Percentiles rank a stretch among this genome's conserved stretches.
Evolutionary conservation across 306 rosid species (phyloP).

Genomic region (Rosa persica): DNA sequence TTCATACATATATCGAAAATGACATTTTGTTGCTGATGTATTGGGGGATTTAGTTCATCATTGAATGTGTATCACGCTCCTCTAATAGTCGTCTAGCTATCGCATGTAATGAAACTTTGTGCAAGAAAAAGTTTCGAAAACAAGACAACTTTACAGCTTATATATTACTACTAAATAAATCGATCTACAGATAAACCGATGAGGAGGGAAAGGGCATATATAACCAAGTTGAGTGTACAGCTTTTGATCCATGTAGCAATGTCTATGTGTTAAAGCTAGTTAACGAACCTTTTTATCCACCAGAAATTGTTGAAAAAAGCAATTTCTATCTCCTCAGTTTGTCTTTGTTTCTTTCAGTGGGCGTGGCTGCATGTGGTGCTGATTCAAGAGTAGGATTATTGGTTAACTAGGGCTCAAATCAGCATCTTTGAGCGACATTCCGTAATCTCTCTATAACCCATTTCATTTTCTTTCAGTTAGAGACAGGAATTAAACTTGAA

Average conservation of each 20-base stretch:
- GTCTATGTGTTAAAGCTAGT: constrained; percentile 15
- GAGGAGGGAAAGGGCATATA: neutral
- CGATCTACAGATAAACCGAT: neutral
- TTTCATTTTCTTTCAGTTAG: neutral
- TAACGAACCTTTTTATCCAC: constrained; percentile 7
- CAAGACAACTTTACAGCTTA: neutral
- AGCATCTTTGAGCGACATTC: neutral
- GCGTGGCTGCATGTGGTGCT: neutral
- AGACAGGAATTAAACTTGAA: too few species aligned
- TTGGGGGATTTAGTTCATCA: neutral
- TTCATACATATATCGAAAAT: neutral
- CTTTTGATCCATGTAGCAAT: constrained; percentile 1
- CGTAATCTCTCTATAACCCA: neutral
- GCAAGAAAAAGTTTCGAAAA: neutral
- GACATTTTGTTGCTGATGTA: neutral
- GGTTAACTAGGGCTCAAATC: neutral
- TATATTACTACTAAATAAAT: neutral
- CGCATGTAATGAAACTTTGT: neutral
- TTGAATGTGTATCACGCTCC: neutral
- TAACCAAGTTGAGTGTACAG: neutral
- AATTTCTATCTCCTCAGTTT: neutral
- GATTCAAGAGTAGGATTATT: neutral
- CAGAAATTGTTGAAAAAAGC: neutral
- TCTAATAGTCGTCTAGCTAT: neutral
- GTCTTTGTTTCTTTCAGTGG: neutral